These are phyloP conservation scores for California macrophylla DNA, from an alignment of 441 rosid species.

Conservation along the genomic window DNA sequence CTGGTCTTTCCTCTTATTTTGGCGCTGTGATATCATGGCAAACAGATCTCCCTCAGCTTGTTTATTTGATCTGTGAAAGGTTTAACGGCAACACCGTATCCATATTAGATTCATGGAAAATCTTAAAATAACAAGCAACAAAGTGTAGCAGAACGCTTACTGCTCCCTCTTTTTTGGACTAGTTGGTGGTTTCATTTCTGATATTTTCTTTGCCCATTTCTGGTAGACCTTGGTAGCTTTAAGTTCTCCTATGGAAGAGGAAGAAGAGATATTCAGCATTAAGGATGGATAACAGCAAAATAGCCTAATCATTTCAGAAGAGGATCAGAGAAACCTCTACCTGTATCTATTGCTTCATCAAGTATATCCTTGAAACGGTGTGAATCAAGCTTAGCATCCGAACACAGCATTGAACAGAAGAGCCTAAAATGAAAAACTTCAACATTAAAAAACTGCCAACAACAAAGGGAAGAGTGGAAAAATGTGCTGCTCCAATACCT, in stretches of 20 bases:
- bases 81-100: background rate
- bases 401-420: slow-evolving; percentile 88
- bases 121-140: background rate
- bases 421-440: slow-evolving; percentile 33
- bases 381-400: slow-evolving; percentile 81
- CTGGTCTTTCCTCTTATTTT: slow-evolving; percentile 48
- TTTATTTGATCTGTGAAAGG: slow-evolving; percentile 35
- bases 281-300: background rate
- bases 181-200: background rate
- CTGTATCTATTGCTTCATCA: slow-evolving; percentile 58
- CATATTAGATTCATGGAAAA: background rate
- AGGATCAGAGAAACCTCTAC: slow-evolving; percentile 26
- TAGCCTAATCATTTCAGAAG: background rate
- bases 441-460: slow-evolving; percentile 9
- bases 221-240: background rate
- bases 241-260: background rate
- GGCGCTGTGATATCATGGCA: slow-evolving; percentile 54
- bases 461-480: slow-evolving; percentile 3
- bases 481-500: slow-evolving; percentile 30
- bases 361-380: slow-evolving; percentile 72
- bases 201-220: background rate
- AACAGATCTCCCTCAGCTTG: slow-evolving; percentile 45
- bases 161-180: background rate
- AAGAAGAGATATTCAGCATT: background rate
- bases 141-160: background rate